Base-by-base conservation (phyloP, 140 eudicot genomes). In the Bidens hawaiensis region DNA sequence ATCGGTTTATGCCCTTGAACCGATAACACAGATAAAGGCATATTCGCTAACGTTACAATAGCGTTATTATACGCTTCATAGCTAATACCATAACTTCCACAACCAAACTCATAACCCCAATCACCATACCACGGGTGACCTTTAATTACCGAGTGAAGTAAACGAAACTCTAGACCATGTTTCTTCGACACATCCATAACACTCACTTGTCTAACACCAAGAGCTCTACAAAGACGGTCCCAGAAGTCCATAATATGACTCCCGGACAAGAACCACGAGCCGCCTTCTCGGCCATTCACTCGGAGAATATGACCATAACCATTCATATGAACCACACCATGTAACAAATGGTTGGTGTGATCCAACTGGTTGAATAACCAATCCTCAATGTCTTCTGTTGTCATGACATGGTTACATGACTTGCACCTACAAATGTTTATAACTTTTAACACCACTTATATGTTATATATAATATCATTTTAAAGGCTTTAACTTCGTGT, bases 61-160 rank as follows among this genome's bases (percentile, higher is more conserved):
- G 95, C 94, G 40, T 43, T 24, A 1, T 64, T 71, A 41, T 91
- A 87, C 22, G 78, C 76, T 31, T 84, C 96, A 40, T 34, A 72
- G 42, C 94, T 78, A 50, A 91, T 75, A 13, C 69, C 90, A 51
- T 82, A 91, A 62, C 96, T 91, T 33, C 98, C 98, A 15, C 89
- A 54, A 17, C 98, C 95, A 80, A 91, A 91, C 68, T 91, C 81
- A 26, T 91, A 91, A 31, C 89, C 90, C 98, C 98, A 91, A 22
- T 87, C 83, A 13, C 96, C 98, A 70, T 91, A 87, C 98, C 98
- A 91, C 2, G 98, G 81, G 54, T 72, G 83, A 36, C 96, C 98
- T 47, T 74, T 81, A 10, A 69, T 58, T 21, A 91, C 73, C 3
- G 96, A 86, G 62, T 91, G 89, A 42, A 91, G 95, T 33, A 91